Base-by-base conservation (phyloP, 2,329 filamentous ascomycete genomes). In the Capronia coronata region DNA sequence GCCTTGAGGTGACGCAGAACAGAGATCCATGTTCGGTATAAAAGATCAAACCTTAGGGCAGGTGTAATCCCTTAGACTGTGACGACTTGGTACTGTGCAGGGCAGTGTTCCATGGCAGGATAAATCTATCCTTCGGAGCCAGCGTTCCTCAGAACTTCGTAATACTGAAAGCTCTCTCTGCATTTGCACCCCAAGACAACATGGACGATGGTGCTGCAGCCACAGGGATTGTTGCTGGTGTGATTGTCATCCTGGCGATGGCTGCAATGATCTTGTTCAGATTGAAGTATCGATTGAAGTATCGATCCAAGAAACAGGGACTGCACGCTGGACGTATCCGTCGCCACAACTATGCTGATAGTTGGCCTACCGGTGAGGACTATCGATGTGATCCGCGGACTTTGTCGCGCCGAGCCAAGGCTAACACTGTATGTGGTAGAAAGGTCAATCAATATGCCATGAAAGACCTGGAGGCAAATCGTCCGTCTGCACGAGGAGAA, bases 241-340 rank as follows among this genome's bases (percentile, higher is more conserved):
- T 14, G 8, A 16, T 34, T 14, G 30, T 34, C 30, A 5, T 34
- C 30, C n/a, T 16, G 13, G 14, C 30, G 10, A 45, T 45, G 42
- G 16, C 19, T n/a, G 29, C 11, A 23, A 11, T 23, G 14, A 45
- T 45, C 18, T 18, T 34, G 9, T 22, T 14, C 18, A 13, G 29
- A n/a, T n/a, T 34, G 18, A 45, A 35, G 42, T 27, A 27, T 10
- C 25, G 29, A n/a, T n/a, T 34, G 18, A 45, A 35, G 42, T 27
- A 27, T 10, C 25, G 25, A 5, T 27, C 10, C 29, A 35, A 21
- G 22, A 29, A 23, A 11, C 42, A 45, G 4, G 16, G 42, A 21
- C 18, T 22, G 6, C 27, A 16, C 3, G 14, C 42, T 10, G 42
- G 35, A 23, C 14, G 14, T 6, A 45, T 46, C 30, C 38, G 43